Percentiles rank a stretch among this genome's conserved stretches.
phyloP scores from a whole-genome alignment of 805 yeast genomes.

The Wickerhamomyces sydowiorum region DNA sequence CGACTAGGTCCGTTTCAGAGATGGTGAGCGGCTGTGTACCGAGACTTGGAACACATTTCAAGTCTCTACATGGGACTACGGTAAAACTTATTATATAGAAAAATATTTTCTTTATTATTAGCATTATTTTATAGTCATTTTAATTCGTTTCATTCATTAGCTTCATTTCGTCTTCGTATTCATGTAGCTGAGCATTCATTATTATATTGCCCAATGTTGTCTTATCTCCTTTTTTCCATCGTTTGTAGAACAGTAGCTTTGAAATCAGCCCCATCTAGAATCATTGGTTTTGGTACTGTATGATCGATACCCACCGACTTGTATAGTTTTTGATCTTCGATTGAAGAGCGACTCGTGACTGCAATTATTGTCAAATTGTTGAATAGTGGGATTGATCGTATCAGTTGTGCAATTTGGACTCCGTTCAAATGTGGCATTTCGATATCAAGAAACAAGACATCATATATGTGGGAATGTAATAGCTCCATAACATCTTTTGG shows the following conservation, averaged over 20 bases:
- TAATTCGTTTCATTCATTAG: too few relatives aligned
- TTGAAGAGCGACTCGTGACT: slow-evolving; percentile 31
- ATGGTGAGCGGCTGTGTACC: too few relatives aligned
- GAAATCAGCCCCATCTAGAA: not conserved
- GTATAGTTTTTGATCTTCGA: slow-evolving; percentile 26
- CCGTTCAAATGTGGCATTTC: slow-evolving; percentile 41
- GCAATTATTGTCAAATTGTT: slow-evolving; percentile 31
- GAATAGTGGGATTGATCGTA: slow-evolving; percentile 6
- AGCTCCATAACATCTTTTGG: not conserved
- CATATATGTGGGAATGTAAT: slow-evolving; percentile 14
- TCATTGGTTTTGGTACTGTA: slow-evolving; percentile 36
- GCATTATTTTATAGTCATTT: too few relatives aligned
- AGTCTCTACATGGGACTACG: too few relatives aligned
- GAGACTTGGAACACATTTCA: too few relatives aligned
- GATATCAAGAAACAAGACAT: slow-evolving; percentile 35
- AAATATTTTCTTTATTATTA: too few relatives aligned
- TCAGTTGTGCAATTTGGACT: slow-evolving; percentile 27
- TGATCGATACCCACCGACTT: slow-evolving; percentile 32
- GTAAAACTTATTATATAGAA: too few relatives aligned
- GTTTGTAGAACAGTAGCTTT: not conserved
- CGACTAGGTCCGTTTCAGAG: too few relatives aligned
- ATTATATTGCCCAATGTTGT: too few relatives aligned
- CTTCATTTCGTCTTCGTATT: too few relatives aligned
- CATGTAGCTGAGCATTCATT: too few relatives aligned
- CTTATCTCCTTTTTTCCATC: not conserved